These are phyloP conservation scores for Salmacisia buchloeana DNA, from an alignment of 1,284 basidiomycete genomes.

Conservation along the genomic window DNA sequence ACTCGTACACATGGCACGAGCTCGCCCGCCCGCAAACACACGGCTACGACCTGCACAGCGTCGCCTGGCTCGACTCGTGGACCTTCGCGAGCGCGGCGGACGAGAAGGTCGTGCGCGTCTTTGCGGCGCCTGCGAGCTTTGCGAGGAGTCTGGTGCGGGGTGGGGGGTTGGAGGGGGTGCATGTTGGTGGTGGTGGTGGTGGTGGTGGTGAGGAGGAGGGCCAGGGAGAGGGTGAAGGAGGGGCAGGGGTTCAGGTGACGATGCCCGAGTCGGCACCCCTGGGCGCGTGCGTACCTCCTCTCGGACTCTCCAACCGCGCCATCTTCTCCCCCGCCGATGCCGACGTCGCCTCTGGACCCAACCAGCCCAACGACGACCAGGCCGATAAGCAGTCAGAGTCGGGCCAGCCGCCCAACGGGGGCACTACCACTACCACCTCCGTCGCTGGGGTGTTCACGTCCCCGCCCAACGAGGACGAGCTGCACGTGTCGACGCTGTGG, in stretches of 20 bases:
- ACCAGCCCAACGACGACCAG: constrained; percentile 13
- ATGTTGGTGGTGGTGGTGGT: constrained; percentile 1
- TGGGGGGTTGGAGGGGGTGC: constrained; percentile 24
- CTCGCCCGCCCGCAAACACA: constrained; percentile 48
- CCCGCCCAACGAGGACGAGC: constrained; percentile 58
- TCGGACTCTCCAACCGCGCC: constrained; percentile 47
- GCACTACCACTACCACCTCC: constrained; percentile 20
- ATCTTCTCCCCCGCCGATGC: constrained; percentile 18
- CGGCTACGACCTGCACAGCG: constrained; percentile 40
- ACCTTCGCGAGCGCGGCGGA: constrained; percentile 46
- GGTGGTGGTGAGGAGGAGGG: constrained; percentile 16
- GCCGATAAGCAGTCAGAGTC: constrained; percentile 22
- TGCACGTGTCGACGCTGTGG: constrained; percentile 84
- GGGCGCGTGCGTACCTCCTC: constrained; percentile 40
- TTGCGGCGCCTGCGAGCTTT: constrained; percentile 40
- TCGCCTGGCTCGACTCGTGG: constrained; percentile 41
- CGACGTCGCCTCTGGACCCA: constrained; percentile 1
- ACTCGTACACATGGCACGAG: constrained; percentile 37
- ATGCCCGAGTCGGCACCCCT: constrained; percentile 6
- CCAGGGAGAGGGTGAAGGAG: neutral
- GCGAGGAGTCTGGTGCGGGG: too few relatives aligned
- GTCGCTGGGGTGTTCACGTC: constrained; percentile 23
- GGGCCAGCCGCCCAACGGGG: constrained; percentile 29
- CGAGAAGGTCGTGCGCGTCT: constrained; percentile 48
- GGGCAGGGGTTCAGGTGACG: neutral